These are phyloP conservation scores for Emergomyces orientalis DNA, from an alignment of 2,329 filamentous ascomycete species.

Conservation along the genomic window DNA sequence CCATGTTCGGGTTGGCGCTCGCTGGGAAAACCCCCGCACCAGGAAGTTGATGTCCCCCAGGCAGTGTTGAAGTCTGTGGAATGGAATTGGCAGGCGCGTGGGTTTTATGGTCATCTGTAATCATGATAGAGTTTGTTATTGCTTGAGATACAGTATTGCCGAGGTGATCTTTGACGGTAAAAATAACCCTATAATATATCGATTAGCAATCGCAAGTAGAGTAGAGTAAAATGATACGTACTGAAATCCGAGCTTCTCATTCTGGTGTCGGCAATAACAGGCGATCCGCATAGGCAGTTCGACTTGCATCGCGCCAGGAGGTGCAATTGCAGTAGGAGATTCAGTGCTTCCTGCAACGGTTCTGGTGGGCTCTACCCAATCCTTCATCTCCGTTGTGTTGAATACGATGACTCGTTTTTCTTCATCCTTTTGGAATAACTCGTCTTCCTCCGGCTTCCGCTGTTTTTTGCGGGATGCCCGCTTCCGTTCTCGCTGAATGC, in stretches of 20 bases:
- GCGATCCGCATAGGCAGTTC: slow-evolving; percentile 90
- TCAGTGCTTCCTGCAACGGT: slow-evolving; percentile 42
- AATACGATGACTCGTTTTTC: slow-evolving; percentile 77
- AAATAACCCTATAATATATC: slow-evolving; percentile 57
- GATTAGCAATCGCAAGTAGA: slow-evolving; percentile 13
- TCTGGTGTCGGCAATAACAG: slow-evolving; percentile 92
- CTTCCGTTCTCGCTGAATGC: slow-evolving; percentile 84
- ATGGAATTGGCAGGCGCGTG: slow-evolving; percentile 42
- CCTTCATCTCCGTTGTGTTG: slow-evolving; percentile 78
- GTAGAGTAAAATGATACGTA: slow-evolving; percentile 23
- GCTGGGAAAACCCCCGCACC: slow-evolving; percentile 38
- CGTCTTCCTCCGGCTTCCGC: slow-evolving; percentile 86
- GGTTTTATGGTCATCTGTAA: slow-evolving; percentile 96
- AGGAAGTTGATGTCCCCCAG: slow-evolving; percentile 34
- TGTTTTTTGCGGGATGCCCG: slow-evolving; percentile 85
- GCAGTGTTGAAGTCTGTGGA: slow-evolving; percentile 25
- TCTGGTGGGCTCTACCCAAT: slow-evolving; percentile 60
- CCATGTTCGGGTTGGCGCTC: slow-evolving; percentile 23
- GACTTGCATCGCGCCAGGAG: slow-evolving; percentile 61
- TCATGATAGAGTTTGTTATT: slow-evolving; percentile 83
- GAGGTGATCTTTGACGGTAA: slow-evolving; percentile 77
- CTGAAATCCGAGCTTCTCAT: slow-evolving; percentile 82
- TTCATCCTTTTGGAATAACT: slow-evolving; percentile 74
- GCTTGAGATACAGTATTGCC: slow-evolving; percentile 72
- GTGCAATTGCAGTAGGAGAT: slow-evolving; percentile 25